Evolutionary conservation across 2,329 filamentous ascomycete genomes (phyloP).

Genomic region (Emmonsiellopsis sp.): DNA sequence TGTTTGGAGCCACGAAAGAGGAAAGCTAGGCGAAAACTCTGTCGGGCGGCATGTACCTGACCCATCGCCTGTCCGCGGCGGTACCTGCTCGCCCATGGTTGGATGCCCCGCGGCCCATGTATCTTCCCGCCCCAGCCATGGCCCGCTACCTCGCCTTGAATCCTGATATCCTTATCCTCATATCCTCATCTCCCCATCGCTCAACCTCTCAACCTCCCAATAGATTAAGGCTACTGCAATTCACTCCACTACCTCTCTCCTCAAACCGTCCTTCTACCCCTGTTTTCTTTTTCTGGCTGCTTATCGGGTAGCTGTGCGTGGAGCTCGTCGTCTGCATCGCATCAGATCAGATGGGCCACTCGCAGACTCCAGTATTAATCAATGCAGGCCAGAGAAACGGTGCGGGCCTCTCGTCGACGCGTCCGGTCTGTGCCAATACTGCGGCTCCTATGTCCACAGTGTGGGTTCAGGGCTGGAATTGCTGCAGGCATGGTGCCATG

Average conservation of each 20-base stretch:
- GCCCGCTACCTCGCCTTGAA: background rate
- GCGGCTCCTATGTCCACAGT: background rate
- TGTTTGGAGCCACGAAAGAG: constrained; percentile 33
- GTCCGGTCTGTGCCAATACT: background rate
- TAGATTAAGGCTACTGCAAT: too few species aligned
- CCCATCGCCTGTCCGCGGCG: background rate
- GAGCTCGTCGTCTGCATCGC: background rate
- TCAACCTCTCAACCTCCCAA: too few species aligned
- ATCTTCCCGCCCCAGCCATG: background rate
- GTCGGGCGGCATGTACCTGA: background rate
- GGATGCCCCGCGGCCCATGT: background rate
- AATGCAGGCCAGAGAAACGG: background rate
- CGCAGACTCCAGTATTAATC: background rate
- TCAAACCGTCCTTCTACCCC: background rate
- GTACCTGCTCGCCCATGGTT: background rate
- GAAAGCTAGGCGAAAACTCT: background rate
- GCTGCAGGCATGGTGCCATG: background rate
- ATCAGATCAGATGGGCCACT: background rate
- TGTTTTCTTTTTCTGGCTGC: background rate
- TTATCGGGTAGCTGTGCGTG: background rate
- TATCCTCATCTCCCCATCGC: too few species aligned
- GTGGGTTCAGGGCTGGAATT: background rate
- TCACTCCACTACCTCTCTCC: background rate
- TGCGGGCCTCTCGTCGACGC: background rate
- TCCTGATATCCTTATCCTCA: too few species aligned